A percentile compares a stretch with the other conserved stretches of the same genome.
These are phyloP conservation scores for Blastocladiella britannica DNA, from an alignment of 192 early-diverging fungal species.

Conservation along the genomic window DNA sequence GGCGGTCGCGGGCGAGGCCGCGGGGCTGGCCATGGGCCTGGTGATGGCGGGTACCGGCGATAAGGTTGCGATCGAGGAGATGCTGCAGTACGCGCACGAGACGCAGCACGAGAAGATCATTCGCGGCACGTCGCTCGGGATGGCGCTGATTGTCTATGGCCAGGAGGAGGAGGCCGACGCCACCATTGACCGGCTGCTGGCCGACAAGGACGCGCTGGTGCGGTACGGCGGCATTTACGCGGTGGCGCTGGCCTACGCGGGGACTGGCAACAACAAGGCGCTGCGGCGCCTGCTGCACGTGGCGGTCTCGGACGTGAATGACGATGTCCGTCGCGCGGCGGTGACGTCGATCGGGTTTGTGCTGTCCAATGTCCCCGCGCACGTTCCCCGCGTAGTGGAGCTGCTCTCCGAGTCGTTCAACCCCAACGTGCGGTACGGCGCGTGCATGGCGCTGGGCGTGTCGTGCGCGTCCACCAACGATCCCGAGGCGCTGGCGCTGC, in stretches of 20 bases:
- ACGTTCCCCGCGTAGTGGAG: conserved; percentile 97
- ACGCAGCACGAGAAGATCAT: conserved; percentile 99
- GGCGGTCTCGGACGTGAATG: conserved; percentile 94
- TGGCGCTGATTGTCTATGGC: conserved; percentile 92
- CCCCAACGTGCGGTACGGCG: conserved; percentile 94
- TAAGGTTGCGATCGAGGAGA: conserved; percentile 62
- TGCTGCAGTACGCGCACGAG: conserved; percentile 94
- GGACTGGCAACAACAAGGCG: conserved; percentile 93
- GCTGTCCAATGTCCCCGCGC: conserved; percentile 71
- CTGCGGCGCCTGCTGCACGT: conserved; percentile 85
- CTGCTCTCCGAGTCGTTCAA: conserved; percentile 93
- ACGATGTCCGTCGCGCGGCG: conserved; percentile 97
- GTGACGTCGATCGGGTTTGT: conserved; percentile 93
- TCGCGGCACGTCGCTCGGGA: conserved; percentile 79
- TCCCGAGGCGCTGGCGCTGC: conserved; percentile 64
- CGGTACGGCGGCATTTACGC: conserved; percentile 94
- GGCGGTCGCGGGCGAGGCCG: conserved; percentile 92
- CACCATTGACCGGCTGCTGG: conserved; percentile 60
- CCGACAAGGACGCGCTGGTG: conserved; percentile 87
- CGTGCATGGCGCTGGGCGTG: conserved; percentile 87
- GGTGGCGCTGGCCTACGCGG: conserved; percentile 92
- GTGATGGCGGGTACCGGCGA: conserved; percentile 88
- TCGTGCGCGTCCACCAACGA: conserved; percentile 75
- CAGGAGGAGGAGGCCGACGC: conserved; percentile 83
- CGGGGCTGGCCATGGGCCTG: conserved; percentile 87